These are phyloP conservation scores for Tinospora cordifolia DNA, from an alignment of 164 flowering plant genomes.

Conservation along the genomic window DNA sequence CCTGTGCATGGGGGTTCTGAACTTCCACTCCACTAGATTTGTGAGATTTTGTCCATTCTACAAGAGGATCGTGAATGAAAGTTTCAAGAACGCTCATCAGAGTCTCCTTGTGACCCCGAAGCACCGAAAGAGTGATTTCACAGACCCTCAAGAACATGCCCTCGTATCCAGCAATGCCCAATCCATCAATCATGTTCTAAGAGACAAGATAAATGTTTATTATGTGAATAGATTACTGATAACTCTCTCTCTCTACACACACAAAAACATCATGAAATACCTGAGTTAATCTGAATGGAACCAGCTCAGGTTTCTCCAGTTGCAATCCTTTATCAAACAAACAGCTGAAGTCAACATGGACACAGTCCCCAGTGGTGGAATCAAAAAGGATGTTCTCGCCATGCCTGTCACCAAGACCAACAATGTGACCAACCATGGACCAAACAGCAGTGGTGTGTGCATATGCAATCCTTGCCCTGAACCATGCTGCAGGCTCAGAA, in stretches of 20 bases:
- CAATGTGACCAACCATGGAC: conserved; percentile 99
- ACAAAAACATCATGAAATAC: conserved; percentile 23
- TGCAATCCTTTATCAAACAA: conserved; percentile 96
- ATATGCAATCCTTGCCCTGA: conserved; percentile 92
- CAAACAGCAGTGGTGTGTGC: conserved; percentile 98
- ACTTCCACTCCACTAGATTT: conserved; percentile 96
- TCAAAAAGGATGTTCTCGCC: conserved; percentile 99
- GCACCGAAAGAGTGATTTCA: conserved; percentile 86
- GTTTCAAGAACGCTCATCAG: conserved; percentile 94
- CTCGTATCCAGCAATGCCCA: conserved; percentile 95
- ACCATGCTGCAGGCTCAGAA: conserved; percentile 99
- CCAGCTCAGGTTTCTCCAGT: conserved; percentile 97
- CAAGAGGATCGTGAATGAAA: conserved; percentile 97
- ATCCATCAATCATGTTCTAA: conserved; percentile 97
- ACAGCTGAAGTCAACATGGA: conserved; percentile 99
- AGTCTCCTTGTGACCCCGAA: conserved; percentile 83
- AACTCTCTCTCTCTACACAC: neutral
- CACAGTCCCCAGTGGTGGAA: conserved; percentile 97
- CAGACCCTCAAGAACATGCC: conserved; percentile 84
- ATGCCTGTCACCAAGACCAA: conserved; percentile 97
- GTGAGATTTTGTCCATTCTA: conserved; percentile 98
- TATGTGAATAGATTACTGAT: neutral
- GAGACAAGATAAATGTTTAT: neutral
- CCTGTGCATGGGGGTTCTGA: conserved; percentile 99
- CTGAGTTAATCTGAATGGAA: conserved; percentile 98